These are phyloP conservation scores for Trichothecium sympodiale DNA, from an alignment of 2,329 filamentous ascomycete species.

Conservation along the genomic window DNA sequence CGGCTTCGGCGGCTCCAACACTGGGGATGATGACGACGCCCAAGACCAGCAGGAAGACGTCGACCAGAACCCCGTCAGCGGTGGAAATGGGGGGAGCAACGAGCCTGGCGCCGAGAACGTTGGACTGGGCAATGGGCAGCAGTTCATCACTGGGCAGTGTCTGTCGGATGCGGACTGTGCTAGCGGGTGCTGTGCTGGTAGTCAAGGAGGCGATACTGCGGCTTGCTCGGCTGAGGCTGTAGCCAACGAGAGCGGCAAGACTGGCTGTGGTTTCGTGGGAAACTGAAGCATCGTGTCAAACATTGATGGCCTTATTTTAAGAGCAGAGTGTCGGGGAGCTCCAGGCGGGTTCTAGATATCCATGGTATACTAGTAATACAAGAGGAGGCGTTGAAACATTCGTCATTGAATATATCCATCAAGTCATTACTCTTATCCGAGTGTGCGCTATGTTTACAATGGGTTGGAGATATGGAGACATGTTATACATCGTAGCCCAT, in stretches of 20 bases:
- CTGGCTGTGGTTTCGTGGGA: conserved; percentile 3
- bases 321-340: too few species aligned
- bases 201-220: not conserved
- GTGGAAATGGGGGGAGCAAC: conserved; percentile 4
- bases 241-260: conserved; percentile 4
- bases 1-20: conserved; percentile 8
- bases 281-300: not conserved
- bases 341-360: too few species aligned
- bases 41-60: not conserved
- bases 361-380: too few species aligned
- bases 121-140: conserved; percentile 9
- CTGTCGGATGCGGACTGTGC: conserved; percentile 13
- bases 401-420: not conserved
- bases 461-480: not conserved
- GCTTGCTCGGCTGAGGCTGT: conserved; percentile 4
- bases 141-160: conserved; percentile 17
- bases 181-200: conserved; percentile 12
- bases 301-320: too few species aligned
- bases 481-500: not conserved
- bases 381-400: too few species aligned
- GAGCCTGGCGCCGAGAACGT: conserved; percentile 9
- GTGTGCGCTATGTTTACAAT: not conserved
- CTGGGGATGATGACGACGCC: too few species aligned
- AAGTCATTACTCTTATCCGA: not conserved
- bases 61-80: not conserved